Base-by-base conservation (phyloP, 179 eudicot species). In the Amaranthus tricolor region DNA sequence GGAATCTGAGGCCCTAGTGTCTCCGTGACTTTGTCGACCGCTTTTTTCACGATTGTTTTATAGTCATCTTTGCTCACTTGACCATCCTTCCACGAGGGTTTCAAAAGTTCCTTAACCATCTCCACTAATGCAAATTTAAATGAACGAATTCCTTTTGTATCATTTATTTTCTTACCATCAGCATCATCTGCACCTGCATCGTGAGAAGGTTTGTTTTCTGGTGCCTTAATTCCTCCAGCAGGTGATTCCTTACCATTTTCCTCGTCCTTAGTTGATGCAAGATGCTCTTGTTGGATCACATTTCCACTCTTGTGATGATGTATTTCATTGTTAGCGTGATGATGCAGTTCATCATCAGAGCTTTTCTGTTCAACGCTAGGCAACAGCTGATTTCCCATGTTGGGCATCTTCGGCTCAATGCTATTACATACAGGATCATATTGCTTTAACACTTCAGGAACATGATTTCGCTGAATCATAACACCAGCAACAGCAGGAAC, bases 41-140 rank as follows among this genome's bases (percentile, higher is more conserved):
- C 96, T 76, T 89, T 94, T 78, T 88, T 92, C 77, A 94, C 98
- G 58, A 94, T 85, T 1, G 82, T 78, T 74, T 94, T 94, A 82
- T 89, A 87, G 44, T 85, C 87, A 15, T 92, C 98, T 83, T 89
- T 88, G 82, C 86, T 88, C 81, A 94, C 84, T 48, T 84, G 86
- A 12, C 98, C 96, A 84, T 87, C 96, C 73, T 94, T 92, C 97
- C 97, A 94, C 43, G 83, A 82, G 5, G 98, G 97, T 73, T 92
- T 94, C 50, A 94, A 57, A 71, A 92, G 85, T 81, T 92, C 97
- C 82, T 92, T 92, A 17, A 90, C 96, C 79, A 86, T 88, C 77
- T 94, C 97, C 40, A 88, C 90, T 14, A 94, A 88, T 8, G 96
- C 84, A 84, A 83, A 78, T 83, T 90, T 94, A 79, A 94, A 92